phyloP scores from a whole-genome alignment of 2,329 filamentous ascomycete genomes.

The Fusarium nelsonii region DNA sequence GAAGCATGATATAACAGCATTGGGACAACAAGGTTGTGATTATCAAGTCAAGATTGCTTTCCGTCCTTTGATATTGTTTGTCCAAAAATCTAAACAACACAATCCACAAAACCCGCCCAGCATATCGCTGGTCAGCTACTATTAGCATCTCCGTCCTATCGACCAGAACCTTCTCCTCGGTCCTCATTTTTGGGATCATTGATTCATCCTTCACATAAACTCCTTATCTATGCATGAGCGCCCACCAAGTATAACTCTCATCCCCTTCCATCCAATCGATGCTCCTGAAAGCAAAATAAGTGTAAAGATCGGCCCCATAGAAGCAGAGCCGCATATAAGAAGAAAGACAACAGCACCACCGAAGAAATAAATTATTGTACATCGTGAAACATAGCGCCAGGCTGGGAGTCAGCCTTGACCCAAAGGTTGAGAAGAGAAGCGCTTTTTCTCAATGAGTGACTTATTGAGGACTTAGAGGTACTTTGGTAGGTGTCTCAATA shows the following conservation, averaged over 20 bases:
- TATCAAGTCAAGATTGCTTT: neutral
- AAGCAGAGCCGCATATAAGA: slow-evolving; percentile 10
- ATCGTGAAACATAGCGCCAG: slow-evolving; percentile 6
- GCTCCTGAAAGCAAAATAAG: neutral
- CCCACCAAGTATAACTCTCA: neutral
- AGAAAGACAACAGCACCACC: slow-evolving; percentile 16
- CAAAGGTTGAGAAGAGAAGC: neutral
- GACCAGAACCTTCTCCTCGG: slow-evolving; percentile 8
- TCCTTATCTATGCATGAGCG: slow-evolving; percentile 10
- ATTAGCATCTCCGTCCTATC: slow-evolving; percentile 1
- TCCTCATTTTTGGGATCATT: slow-evolving; percentile 27
- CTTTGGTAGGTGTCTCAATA: slow-evolving; percentile 58
- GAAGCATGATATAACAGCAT: neutral
- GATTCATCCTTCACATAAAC: slow-evolving; percentile 31
- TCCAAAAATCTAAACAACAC: neutral
- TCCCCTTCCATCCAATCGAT: neutral
- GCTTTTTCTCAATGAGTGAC: neutral
- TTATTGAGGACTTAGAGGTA: slow-evolving; percentile 57
- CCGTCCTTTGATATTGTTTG: neutral
- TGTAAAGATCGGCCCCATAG: neutral
- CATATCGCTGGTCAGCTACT: neutral
- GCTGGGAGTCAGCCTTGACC: neutral
- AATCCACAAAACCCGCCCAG: neutral
- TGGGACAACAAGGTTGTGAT: neutral
- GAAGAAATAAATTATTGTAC: slow-evolving; percentile 34